Evolutionary conservation across 352 stramenopile species (phyloP).

Genomic region (Plasmopara muralis): DNA sequence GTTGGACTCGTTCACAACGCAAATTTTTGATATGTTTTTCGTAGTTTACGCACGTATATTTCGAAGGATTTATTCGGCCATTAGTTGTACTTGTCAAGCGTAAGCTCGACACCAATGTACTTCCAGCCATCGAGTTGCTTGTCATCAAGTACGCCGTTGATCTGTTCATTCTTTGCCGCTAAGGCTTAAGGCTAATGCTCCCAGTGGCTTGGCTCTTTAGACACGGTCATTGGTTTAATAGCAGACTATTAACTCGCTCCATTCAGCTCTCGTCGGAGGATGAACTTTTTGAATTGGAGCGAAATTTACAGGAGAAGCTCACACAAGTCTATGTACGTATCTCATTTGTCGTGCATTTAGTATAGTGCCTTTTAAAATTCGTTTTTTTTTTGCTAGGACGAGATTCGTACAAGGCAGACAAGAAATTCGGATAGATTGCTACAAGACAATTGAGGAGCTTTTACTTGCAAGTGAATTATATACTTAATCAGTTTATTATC

Average conservation of each 20-base stretch:
- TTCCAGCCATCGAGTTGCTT: slow-evolving; percentile 48
- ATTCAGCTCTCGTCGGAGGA: slow-evolving; percentile 39
- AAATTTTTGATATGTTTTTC: slow-evolving; percentile 1
- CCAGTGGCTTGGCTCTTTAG: slow-evolving; percentile 13
- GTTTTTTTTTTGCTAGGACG: slow-evolving; percentile 6
- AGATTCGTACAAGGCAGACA: slow-evolving; percentile 16
- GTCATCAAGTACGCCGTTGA: slow-evolving; percentile 33
- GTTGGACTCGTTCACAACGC: background rate
- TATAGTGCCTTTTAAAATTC: background rate
- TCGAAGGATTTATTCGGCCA: slow-evolving; percentile 53
- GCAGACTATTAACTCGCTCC: slow-evolving; percentile 46
- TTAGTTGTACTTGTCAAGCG: slow-evolving; percentile 33
- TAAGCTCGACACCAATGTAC: slow-evolving; percentile 37
- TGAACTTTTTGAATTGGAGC: slow-evolving; percentile 41
- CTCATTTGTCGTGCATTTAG: background rate
- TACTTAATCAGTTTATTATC: background rate
- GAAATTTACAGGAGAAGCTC: slow-evolving; percentile 48
- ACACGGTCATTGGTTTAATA: slow-evolving; percentile 60
- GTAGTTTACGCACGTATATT: slow-evolving; percentile 58
- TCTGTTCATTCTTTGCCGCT: background rate
- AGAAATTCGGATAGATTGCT: background rate
- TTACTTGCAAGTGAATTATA: background rate
- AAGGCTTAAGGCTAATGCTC: background rate
- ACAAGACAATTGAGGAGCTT: background rate
- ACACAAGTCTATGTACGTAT: slow-evolving; percentile 34